Base-by-base conservation (phyloP, 768 basidiomycete species). In the Exsudoporus frostii region DNA sequence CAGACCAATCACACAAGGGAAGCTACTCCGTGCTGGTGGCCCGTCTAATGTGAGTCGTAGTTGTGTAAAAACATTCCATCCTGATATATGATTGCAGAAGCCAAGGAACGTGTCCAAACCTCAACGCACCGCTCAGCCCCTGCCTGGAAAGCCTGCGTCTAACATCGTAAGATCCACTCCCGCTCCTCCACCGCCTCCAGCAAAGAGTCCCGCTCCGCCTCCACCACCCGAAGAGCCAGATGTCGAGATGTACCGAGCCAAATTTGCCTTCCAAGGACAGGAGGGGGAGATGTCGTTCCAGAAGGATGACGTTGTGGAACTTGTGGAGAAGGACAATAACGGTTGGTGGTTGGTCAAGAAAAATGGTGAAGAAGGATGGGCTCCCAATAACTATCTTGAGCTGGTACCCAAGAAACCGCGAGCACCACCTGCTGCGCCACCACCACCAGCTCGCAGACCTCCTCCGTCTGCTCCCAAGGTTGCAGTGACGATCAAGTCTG, bases 341-440 rank as follows among this genome's bases (percentile, higher is more conserved):
- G 97, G 96, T 3, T 99, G 97, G 97, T 98, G 97, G 96, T 78
- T 97, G 30, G 88, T 98, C 51, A 90, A 87, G 78, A 92, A 88
- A 71, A 80, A 78, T 48, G 81, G 80, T 3, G 72, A 74, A 17
- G 93, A 98, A 66, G 97, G 92, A 14, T 99, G 95, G 94, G 92
- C 95, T 19, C 97, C 97, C 2, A 85, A 87, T 59, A 94, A 92
- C 69, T 97, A 94, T 65, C 83, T 96, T 7, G 94, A 97, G 66
- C 78, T 88, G 32, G 81, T 87, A 5, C 84, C 85, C 17, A 81
- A 81, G 20, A 83, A 80, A 58, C 79, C 84, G 3, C 83, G 82
- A 39, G 78, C 85, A 2, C 74, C 83, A 0, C 77, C 85, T 22
- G 77, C 88, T 0, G 83, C 89, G 0, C 88, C 90, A 0, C 85